Conservation (phyloP, 1,139 yeast genomes). For the Groenewaldozyma sp. region DNA sequence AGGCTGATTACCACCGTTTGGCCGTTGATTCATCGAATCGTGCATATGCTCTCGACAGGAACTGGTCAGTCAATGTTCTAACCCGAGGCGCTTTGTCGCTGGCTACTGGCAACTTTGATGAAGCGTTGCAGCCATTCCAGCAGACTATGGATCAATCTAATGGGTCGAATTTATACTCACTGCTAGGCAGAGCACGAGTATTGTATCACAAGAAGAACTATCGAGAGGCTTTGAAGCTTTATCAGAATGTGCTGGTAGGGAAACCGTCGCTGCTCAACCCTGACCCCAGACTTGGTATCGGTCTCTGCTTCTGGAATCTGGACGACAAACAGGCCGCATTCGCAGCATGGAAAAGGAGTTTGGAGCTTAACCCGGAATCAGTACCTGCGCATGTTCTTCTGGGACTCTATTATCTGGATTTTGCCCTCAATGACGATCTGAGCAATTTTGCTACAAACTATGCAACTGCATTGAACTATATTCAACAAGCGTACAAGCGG, state of each 20-base stretch:
- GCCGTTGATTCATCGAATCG: slow-evolving; percentile 26
- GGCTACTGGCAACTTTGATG: slow-evolving; percentile 57
- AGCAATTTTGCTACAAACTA: slow-evolving; percentile 28
- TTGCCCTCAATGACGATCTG: slow-evolving; percentile 39
- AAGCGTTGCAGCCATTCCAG: slow-evolving; percentile 40
- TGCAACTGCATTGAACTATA: slow-evolving; percentile 27
- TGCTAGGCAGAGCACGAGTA: slow-evolving; percentile 78
- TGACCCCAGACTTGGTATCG: slow-evolving; percentile 93
- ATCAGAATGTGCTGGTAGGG: slow-evolving; percentile 69
- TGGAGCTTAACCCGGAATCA: slow-evolving; percentile 55
- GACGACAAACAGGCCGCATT: slow-evolving; percentile 71
- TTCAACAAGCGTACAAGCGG: slow-evolving; percentile 31
- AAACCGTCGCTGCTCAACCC: slow-evolving; percentile 68
- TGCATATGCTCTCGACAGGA: slow-evolving; percentile 32
- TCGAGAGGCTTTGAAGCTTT: slow-evolving; percentile 62
- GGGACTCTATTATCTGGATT: slow-evolving; percentile 60
- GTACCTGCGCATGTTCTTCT: slow-evolving; percentile 58
- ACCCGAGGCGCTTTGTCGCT: slow-evolving; percentile 48
- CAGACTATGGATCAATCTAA: slow-evolving; percentile 28
- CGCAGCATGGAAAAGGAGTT: slow-evolving; percentile 72
- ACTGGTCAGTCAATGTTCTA: slow-evolving; percentile 42
- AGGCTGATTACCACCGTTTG: slow-evolving; percentile 20
- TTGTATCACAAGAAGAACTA: slow-evolving; percentile 66
- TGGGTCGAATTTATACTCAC: slow-evolving; percentile 59
- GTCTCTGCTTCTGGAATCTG: slow-evolving; percentile 85